Conservation (phyloP, 108 stramenopile species). For the Nitzschia putrida region DNA sequence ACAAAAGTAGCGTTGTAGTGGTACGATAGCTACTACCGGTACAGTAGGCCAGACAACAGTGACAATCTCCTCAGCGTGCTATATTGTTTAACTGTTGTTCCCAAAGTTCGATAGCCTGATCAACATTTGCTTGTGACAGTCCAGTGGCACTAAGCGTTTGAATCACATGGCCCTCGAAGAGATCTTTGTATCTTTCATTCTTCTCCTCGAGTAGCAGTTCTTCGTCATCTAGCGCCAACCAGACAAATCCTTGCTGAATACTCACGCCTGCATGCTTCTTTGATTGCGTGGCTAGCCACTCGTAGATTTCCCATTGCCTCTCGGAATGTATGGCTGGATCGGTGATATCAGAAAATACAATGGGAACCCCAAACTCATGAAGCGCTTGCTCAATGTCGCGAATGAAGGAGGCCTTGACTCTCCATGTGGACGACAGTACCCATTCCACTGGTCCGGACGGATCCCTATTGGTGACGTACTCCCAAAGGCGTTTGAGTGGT, state of each 20-base stretch:
- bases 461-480: background rate
- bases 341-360: constrained; percentile 54
- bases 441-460: constrained; percentile 15
- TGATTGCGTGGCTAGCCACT: constrained; percentile 39
- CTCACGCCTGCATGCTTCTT: background rate
- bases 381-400: constrained; percentile 59
- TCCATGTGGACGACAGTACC: constrained; percentile 72
- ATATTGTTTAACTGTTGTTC: constrained; percentile 47
- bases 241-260: constrained; percentile 18
- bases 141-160: constrained; percentile 56
- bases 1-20: no score
- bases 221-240: constrained; percentile 79
- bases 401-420: constrained; percentile 48
- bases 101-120: constrained; percentile 44
- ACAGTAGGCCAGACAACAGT: no score
- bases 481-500: constrained; percentile 43
- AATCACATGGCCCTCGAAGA: constrained; percentile 53
- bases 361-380: constrained; percentile 32
- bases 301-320: constrained; percentile 66
- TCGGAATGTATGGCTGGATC: constrained; percentile 60
- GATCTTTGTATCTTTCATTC: constrained; percentile 22
- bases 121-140: constrained; percentile 47
- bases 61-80: no score
- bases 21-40: no score
- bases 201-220: constrained; percentile 52